Evolutionary conservation across 2,329 filamentous ascomycete species (phyloP).

Genomic region (Pseudocercospora musae): DNA sequence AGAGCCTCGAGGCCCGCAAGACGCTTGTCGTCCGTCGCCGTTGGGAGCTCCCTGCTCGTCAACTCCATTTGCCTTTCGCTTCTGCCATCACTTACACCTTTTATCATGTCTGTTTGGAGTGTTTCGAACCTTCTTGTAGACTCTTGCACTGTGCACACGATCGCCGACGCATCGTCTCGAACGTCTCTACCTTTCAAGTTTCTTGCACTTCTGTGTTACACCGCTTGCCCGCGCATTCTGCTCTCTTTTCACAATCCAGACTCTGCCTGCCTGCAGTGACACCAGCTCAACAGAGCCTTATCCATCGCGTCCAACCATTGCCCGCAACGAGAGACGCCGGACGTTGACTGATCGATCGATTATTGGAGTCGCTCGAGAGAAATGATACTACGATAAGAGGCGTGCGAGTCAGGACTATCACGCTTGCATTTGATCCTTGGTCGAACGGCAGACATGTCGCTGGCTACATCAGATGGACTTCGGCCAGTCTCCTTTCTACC

Average conservation of each 20-base stretch:
- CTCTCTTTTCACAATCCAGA: neutral
- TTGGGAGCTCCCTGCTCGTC: slow-evolving; percentile 13
- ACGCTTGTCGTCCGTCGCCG: slow-evolving; percentile 14
- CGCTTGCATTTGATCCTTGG: neutral
- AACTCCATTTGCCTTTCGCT: slow-evolving; percentile 11
- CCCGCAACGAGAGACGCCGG: neutral
- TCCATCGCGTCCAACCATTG: neutral
- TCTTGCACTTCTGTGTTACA: neutral
- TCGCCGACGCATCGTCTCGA: neutral
- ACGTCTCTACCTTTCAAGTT: neutral
- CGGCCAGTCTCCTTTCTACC: slow-evolving; percentile 70
- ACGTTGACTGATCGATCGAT: neutral
- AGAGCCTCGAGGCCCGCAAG: slow-evolving; percentile 3
- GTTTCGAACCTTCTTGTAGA: slow-evolving; percentile 14
- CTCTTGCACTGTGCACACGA: slow-evolving; percentile 10
- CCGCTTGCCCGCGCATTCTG: neutral
- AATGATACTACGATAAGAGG: slow-evolving; percentile 4
- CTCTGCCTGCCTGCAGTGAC: neutral
- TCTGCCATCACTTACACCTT: slow-evolving; percentile 10
- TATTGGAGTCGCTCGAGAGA: neutral
- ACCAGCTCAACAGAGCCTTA: neutral
- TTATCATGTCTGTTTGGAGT: slow-evolving; percentile 15
- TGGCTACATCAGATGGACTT: slow-evolving; percentile 35
- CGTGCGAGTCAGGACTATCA: neutral
- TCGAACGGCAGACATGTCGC: slow-evolving; percentile 25